A percentile compares a stretch with the other conserved stretches of the same genome.
Conservation (phyloP, 2,329 filamentous ascomycete genomes). For the Aspergillus neoniger region DNA sequence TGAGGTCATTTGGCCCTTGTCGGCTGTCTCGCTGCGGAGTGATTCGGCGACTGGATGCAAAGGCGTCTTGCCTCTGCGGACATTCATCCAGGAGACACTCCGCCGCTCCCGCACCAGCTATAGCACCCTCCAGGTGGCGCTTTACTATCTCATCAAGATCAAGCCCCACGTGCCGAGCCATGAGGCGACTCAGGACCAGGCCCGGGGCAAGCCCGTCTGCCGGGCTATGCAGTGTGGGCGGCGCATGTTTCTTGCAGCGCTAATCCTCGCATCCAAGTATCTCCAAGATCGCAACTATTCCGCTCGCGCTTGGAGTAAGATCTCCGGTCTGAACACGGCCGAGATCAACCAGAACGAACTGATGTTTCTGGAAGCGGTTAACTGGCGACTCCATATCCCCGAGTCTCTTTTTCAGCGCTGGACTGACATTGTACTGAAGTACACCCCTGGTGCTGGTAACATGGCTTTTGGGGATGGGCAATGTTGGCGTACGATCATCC, state of each 20-base stretch:
- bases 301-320: slow-evolving; percentile 97
- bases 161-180: slow-evolving; percentile 81
- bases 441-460: slow-evolving; percentile 63
- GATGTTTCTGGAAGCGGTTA: slow-evolving; percentile 82
- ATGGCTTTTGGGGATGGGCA: slow-evolving; percentile 38
- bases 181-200: slow-evolving; percentile 85
- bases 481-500: slow-evolving; percentile 53
- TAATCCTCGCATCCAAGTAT: slow-evolving; percentile 97
- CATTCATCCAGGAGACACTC: slow-evolving; percentile 96
- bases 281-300: slow-evolving; percentile 98
- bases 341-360: slow-evolving; percentile 99
- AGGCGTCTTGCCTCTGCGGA: slow-evolving; percentile 83
- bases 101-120: slow-evolving; percentile 94
- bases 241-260: slow-evolving; percentile 92
- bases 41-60: slow-evolving; percentile 67
- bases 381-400: slow-evolving; percentile 93
- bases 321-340: slow-evolving; percentile 86
- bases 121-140: slow-evolving; percentile 91
- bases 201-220: slow-evolving; percentile 68
- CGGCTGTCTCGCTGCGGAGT: slow-evolving; percentile 73
- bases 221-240: slow-evolving; percentile 91
- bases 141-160: slow-evolving; percentile 95
- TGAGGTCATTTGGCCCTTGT: slow-evolving; percentile 93
- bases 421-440: slow-evolving; percentile 88
- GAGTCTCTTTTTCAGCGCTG: slow-evolving; percentile 87